Percentiles rank a stretch among this genome's conserved stretches.
Evolutionary conservation across 2,329 filamentous ascomycete genomes (phyloP).

Genomic region (Colletotrichum karsti): DNA sequence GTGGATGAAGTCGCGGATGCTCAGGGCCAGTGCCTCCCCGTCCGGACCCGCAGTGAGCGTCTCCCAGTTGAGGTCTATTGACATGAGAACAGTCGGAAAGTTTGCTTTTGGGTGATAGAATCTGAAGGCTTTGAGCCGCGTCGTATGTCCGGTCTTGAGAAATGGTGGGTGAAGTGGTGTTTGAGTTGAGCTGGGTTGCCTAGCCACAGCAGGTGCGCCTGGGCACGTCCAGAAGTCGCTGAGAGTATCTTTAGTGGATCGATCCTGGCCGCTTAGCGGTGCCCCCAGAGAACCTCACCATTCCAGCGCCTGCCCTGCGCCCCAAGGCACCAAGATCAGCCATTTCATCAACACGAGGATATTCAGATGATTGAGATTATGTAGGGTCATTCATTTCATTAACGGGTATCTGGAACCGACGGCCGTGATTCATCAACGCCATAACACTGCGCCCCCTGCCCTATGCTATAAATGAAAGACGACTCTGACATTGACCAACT

Average conservation of each 20-base stretch:
- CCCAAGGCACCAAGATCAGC: no score
- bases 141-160: neutral
- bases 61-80: conserved; percentile 97
- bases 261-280: neutral
- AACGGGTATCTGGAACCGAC: conserved; percentile 22
- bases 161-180: neutral
- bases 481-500: neutral
- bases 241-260: neutral
- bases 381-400: conserved; percentile 6
- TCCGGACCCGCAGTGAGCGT: conserved; percentile 89
- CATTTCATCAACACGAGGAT: no score
- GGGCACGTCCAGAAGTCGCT: no score
- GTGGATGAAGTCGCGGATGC: conserved; percentile 92
- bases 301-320: no score
- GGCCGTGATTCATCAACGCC: conserved; percentile 24
- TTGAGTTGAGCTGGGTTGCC: neutral
- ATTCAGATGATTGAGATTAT: neutral
- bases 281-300: neutral
- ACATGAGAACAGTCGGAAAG: conserved; percentile 67
- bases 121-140: neutral
- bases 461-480: neutral
- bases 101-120: neutral
- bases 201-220: neutral
- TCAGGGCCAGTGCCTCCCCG: conserved; percentile 83
- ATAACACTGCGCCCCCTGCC: neutral